Evolutionary conservation across 176 grass and related monocot genomes (phyloP).

Genomic region (Secale cereale): DNA sequence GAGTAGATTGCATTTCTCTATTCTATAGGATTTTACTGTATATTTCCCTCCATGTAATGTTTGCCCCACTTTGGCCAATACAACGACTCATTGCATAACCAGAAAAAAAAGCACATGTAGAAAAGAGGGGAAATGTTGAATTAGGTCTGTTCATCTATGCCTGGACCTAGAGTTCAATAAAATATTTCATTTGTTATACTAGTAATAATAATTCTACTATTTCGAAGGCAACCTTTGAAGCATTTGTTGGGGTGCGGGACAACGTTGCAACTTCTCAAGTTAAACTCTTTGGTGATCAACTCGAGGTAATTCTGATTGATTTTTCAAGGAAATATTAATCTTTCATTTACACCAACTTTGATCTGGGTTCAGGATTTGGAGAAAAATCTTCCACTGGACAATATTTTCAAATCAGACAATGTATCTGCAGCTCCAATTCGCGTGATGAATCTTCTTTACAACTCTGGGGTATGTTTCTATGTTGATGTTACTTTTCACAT

Average conservation of each 20-base stretch:
- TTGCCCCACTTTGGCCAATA: not conserved
- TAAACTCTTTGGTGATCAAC: slow-evolving; percentile 78
- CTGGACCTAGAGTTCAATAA: not conserved
- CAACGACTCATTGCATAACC: not conserved
- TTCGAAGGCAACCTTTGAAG: slow-evolving; percentile 83
- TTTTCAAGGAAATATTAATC: slow-evolving; percentile 9
- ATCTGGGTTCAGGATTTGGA: slow-evolving; percentile 65
- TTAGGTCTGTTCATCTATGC: not conserved
- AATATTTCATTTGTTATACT: not conserved
- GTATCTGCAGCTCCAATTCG: slow-evolving; percentile 93
- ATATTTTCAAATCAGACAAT: slow-evolving; percentile 80
- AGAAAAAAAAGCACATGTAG: not conserved
- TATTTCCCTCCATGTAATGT: not conserved
- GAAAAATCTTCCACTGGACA: slow-evolving; percentile 87
- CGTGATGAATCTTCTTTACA: slow-evolving; percentile 88
- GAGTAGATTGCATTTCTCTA: not conserved
- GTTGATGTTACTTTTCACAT: slow-evolving; percentile 16
- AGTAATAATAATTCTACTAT: slow-evolving; percentile 10
- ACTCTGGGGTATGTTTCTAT: slow-evolving; percentile 69
- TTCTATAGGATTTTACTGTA: not conserved
- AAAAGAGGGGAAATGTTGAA: not conserved
- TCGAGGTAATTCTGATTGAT: slow-evolving; percentile 36
- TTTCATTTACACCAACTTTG: slow-evolving; percentile 19
- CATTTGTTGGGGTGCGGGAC: slow-evolving; percentile 85
- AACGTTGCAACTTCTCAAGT: slow-evolving; percentile 82